These are phyloP conservation scores for Phytopythium aichiense DNA, from an alignment of 352 stramenopile species.

Conservation along the genomic window DNA sequence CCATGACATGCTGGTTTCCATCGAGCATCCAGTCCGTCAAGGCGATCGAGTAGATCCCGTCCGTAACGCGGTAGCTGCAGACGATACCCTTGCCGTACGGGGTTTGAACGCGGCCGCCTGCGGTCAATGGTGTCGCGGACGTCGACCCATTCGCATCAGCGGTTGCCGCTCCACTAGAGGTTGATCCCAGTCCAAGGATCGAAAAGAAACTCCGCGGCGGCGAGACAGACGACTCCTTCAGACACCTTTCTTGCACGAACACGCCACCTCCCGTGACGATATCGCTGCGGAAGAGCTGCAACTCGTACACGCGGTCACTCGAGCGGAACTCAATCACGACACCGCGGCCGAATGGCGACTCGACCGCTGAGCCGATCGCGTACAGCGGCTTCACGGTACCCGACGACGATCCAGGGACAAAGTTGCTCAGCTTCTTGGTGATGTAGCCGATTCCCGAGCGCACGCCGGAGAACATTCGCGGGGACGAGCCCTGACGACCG, in stretches of 20 bases:
- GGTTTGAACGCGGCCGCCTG: conserved; percentile 44
- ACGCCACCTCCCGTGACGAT: conserved; percentile 28
- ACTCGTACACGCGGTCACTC: conserved; percentile 60
- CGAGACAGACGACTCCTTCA: conserved; percentile 48
- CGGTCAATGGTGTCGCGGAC: conserved; percentile 8
- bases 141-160: conserved; percentile 1
- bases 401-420: conserved; percentile 42
- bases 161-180: conserved; percentile 5
- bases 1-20: conserved; percentile 31
- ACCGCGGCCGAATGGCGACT: conserved; percentile 73
- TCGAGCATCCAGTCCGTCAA: conserved; percentile 52
- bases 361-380: conserved; percentile 45
- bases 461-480: conserved; percentile 70
- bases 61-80: conserved; percentile 30
- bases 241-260: conserved; percentile 50
- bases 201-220: conserved; percentile 69
- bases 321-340: conserved; percentile 65
- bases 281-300: conserved; percentile 49
- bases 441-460: conserved; percentile 73
- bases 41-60: conserved; percentile 45
- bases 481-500: conserved; percentile 35
- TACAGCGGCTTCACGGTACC: conserved; percentile 38
- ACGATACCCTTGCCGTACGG: conserved; percentile 62
- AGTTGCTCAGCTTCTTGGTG: conserved; percentile 74
- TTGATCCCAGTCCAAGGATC: conserved; percentile 38